Base-by-base conservation (phyloP, 2,329 filamentous ascomycete genomes). In the Gremmenia infestans region DNA sequence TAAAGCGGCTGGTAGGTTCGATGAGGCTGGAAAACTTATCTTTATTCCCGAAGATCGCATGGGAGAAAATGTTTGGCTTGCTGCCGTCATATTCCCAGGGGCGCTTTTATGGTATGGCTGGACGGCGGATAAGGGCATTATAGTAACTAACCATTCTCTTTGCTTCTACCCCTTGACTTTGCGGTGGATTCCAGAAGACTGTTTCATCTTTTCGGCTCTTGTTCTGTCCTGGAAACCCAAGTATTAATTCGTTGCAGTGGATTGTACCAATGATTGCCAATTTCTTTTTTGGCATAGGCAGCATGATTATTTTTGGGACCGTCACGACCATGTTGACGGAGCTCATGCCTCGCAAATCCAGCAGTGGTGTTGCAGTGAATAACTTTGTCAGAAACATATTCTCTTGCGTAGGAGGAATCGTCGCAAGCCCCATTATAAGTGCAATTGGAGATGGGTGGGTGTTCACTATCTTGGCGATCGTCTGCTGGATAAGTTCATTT, bases 341-440 rank as follows among this genome's bases (percentile, higher is more conserved):
- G 67, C 91, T 93, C 67, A 86, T 93, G 78, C 88, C 88, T 14
- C 79, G 82, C 43, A 78, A 80, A 60, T 86, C 85, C 50, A 88
- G 84, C 4, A 81, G 81, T 11, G 89, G 88, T 1, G 87, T 93
- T 3, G 90, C 89, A 0, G 76, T 92, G 45, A 92, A 93, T 71
- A 93, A 93, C 68, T 89, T 93, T 65, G 77, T 89, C 51, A 77
- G 89, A 48, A 94, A 93, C 64, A 89, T 91, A 40, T 85, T 91
- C 64, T 85, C 81, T 50, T 91, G 87, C 59, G 78, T 89, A 1
- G 89, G 87, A 9, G 80, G 81, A 45, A 71, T 92, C 35, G 81
- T 91, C 17, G 82, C 86, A 0, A 80, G 86, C 58, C 89, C 89
- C 0, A 77, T 90, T 54, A 87, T 93, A 53, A 68, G 78, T 17